These are phyloP conservation scores for Macrocybe gigantea DNA, from an alignment of 768 basidiomycete species.

Conservation along the genomic window DNA sequence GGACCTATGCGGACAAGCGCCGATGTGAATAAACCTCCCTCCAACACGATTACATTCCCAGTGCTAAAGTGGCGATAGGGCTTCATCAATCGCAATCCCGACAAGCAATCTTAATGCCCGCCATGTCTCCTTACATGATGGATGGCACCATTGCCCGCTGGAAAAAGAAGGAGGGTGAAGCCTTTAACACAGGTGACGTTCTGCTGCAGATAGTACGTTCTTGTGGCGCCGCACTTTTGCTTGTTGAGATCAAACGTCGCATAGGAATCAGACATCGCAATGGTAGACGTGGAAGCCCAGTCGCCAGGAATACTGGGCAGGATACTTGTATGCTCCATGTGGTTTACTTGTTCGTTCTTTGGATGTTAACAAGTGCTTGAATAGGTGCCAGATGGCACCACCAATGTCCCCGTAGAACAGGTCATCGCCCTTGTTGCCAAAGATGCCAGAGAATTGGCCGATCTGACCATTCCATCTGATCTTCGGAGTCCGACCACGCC, in stretches of 20 bases:
- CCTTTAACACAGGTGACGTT: slow-evolving; percentile 66
- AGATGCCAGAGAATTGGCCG: slow-evolving; percentile 32
- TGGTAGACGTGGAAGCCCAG: slow-evolving; percentile 87
- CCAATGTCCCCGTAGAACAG: slow-evolving; percentile 39
- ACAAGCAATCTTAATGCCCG: slow-evolving; percentile 61
- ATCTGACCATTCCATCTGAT: slow-evolving; percentile 11
- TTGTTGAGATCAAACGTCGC: slow-evolving; percentile 2
- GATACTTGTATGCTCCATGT: slow-evolving; percentile 56
- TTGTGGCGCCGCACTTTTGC: background rate
- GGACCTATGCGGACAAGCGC: too few relatives aligned
- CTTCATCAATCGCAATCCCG: slow-evolving; percentile 26
- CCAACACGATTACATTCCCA: too few relatives aligned
- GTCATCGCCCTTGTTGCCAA: slow-evolving; percentile 73
- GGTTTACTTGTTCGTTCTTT: background rate
- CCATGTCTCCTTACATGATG: slow-evolving; percentile 88
- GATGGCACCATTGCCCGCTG: slow-evolving; percentile 76
- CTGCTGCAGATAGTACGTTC: slow-evolving; percentile 68
- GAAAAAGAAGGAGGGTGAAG: slow-evolving; percentile 74
- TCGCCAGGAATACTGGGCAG: slow-evolving; percentile 82
- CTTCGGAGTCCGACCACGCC: slow-evolving; percentile 16
- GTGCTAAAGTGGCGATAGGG: slow-evolving; percentile 16
- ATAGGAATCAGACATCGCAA: slow-evolving; percentile 75
- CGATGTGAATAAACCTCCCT: too few relatives aligned
- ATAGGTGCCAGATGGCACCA: slow-evolving; percentile 61
- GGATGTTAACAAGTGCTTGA: background rate